Base-by-base conservation (phyloP, 208 protist species). In the Trypanosoma boissoni region DNA sequence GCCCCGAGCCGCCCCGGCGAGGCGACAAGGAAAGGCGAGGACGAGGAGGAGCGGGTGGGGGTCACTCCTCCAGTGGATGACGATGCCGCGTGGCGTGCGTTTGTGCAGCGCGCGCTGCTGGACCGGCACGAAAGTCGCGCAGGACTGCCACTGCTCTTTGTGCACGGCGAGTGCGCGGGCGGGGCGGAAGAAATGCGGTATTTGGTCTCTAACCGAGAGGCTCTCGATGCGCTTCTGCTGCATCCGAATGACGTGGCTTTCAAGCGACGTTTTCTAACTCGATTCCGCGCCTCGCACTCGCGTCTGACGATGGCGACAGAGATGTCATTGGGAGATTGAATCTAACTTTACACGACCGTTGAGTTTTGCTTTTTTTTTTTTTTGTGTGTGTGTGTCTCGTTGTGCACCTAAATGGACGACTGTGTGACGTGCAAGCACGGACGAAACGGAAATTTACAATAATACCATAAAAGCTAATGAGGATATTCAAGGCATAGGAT, bases 191-290 rank as follows among this genome's bases (percentile, higher is more conserved):
- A 91, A 64, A 74, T 94, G 55, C 70, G 58, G 8, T 94, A 94
- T 58, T 58, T 94, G 58, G 72, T 76, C 53, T 68, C 66, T 37
- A 94, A 94, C 52, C 72, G 66, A 21, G 58, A 64, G 10, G 87
- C 87, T 2, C 60, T 91, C 60, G 80, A 94, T 56, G 83, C 82
- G 50, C 27, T 94, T 31, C 65, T 94, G 43, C 74, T 94, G 58
- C 80, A 82, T 58, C 81, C 87, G 4, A 86, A 94, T 49, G 87
- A 94, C 51, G 70, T 89, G 28, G 58, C 72, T 2, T 79, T 88
- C 18, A 89, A 89, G 68, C 72, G 74, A 24, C 78, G 68, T 48
- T 89, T 94, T 56, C 74, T 80, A 56, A 81, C 57, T 46, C 82
- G 83, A 9, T 61, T 90, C 58, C 76, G 69, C 20, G 77, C 62